phyloP scores from a whole-genome alignment of 2,329 filamentous ascomycete genomes.

The Beauveria australis region DNA sequence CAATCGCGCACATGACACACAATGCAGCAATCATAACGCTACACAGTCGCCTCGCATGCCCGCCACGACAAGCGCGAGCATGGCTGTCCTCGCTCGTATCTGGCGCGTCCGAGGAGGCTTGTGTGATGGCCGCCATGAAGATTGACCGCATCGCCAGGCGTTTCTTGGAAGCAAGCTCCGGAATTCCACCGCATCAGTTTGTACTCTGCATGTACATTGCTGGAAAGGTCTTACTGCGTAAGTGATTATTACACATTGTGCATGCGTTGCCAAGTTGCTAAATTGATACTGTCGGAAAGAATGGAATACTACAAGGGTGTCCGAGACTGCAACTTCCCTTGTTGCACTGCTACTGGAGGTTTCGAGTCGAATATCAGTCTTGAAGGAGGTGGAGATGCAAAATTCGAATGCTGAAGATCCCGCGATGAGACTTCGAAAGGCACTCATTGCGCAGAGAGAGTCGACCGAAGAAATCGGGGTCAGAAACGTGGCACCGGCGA shows the following conservation, averaged over 20 bases:
- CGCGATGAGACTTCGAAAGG: conserved; percentile 26
- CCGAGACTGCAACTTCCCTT: conserved; percentile 24
- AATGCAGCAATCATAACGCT: conserved; percentile 34
- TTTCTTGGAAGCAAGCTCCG: conserved; percentile 25
- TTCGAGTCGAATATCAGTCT: conserved; percentile 26
- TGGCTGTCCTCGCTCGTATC: conserved; percentile 25
- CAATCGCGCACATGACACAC: conserved; percentile 34
- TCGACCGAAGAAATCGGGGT: not conserved
- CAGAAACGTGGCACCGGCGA: not conserved
- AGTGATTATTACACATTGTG: not conserved
- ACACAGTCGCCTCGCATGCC: conserved; percentile 33
- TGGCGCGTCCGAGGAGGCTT: conserved; percentile 32
- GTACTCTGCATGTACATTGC: conserved; percentile 31
- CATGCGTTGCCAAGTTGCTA: not conserved
- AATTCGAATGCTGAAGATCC: conserved; percentile 17
- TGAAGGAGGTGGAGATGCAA: conserved; percentile 16
- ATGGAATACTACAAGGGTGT: conserved; percentile 21
- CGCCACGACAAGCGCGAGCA: conserved; percentile 20
- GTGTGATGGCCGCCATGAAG: conserved; percentile 29
- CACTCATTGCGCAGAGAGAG: conserved; percentile 15
- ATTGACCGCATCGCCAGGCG: conserved; percentile 29
- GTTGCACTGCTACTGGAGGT: conserved; percentile 27
- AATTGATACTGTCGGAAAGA: not conserved
- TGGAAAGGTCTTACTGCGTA: conserved; percentile 21
- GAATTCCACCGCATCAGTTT: conserved; percentile 27